Conservation (phyloP, 2,329 filamentous ascomycete genomes). For the Lachnellula arida region DNA sequence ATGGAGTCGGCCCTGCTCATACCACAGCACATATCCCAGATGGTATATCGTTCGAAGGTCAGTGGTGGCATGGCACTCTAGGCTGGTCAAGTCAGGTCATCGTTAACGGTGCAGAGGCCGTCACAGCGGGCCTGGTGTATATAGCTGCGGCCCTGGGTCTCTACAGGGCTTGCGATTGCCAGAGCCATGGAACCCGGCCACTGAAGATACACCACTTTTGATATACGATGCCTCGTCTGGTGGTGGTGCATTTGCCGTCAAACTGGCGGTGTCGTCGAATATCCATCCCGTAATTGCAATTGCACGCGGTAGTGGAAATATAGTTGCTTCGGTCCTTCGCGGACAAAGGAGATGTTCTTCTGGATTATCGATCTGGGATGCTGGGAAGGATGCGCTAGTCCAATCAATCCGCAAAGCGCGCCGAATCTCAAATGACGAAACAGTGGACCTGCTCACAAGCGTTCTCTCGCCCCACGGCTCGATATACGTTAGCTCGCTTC, state of each 20-base stretch:
- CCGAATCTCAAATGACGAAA: background rate
- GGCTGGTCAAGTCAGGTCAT: background rate
- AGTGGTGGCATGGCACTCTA: too few relatives aligned
- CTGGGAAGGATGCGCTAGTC: background rate
- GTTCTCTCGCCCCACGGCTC: background rate
- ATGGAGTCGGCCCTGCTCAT: slow-evolving; percentile 26
- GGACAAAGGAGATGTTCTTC: background rate
- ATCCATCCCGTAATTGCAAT: slow-evolving; percentile 54
- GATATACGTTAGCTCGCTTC: background rate
- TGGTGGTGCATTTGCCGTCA: slow-evolving; percentile 51
- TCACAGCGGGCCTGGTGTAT: slow-evolving; percentile 51
- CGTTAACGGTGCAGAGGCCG: slow-evolving; percentile 38
- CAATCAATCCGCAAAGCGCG: background rate
- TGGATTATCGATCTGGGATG: background rate
- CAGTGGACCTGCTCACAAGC: background rate
- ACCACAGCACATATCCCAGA: slow-evolving; percentile 31
- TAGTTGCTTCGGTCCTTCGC: background rate
- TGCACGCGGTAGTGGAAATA: slow-evolving; percentile 40
- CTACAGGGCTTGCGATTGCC: slow-evolving; percentile 44
- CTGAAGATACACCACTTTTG: slow-evolving; percentile 28
- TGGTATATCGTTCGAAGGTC: slow-evolving; percentile 23
- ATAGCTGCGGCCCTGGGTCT: slow-evolving; percentile 50
- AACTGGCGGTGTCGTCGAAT: slow-evolving; percentile 39
- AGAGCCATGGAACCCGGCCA: slow-evolving; percentile 38
- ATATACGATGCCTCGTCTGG: slow-evolving; percentile 48